These are phyloP conservation scores for Evernia prunastri DNA, from an alignment of 495 filamentous ascomycete genomes.

Conservation along the genomic window DNA sequence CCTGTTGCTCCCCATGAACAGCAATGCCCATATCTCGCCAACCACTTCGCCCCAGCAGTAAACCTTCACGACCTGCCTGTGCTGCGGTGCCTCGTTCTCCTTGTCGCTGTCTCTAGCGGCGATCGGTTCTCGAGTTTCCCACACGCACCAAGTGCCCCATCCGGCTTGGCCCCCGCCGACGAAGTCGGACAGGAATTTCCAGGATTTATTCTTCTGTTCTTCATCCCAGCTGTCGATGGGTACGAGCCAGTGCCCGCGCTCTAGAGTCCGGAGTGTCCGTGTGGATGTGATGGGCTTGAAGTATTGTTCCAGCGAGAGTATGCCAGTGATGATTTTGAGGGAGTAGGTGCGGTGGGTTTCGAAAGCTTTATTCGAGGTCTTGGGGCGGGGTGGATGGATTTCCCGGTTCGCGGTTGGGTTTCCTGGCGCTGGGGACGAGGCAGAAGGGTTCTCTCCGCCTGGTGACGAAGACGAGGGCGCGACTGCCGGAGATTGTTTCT, in stretches of 20 bases:
- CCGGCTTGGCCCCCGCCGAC: constrained; percentile 53
- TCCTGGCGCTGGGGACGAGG: constrained; percentile 3
- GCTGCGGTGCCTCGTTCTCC: constrained; percentile 21
- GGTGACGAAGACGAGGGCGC: neutral
- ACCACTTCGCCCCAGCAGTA: constrained; percentile 63
- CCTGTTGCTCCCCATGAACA: constrained; percentile 58
- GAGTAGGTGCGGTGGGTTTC: constrained; percentile 45
- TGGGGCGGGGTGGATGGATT: constrained; percentile 43
- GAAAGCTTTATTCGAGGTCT: constrained; percentile 37
- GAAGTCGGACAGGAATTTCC: constrained; percentile 55
- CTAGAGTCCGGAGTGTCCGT: constrained; percentile 47
- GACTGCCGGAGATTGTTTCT: neutral
- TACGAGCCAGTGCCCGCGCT: constrained; percentile 65
- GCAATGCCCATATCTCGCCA: constrained; percentile 55
- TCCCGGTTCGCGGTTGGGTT: constrained; percentile 26
- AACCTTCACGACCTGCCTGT: constrained; percentile 39
- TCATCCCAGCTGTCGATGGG: constrained; percentile 39
- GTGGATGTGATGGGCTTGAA: constrained; percentile 19
- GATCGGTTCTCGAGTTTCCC: constrained; percentile 22
- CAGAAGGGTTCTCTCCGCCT: neutral
- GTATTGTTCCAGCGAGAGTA: constrained; percentile 7
- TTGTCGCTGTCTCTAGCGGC: neutral
- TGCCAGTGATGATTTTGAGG: constrained; percentile 11
- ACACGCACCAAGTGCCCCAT: constrained; percentile 56
- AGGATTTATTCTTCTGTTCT: constrained; percentile 43